These are phyloP conservation scores for Aspergillus cristatus DNA, from an alignment of 495 filamentous ascomycete genomes.

Conservation along the genomic window DNA sequence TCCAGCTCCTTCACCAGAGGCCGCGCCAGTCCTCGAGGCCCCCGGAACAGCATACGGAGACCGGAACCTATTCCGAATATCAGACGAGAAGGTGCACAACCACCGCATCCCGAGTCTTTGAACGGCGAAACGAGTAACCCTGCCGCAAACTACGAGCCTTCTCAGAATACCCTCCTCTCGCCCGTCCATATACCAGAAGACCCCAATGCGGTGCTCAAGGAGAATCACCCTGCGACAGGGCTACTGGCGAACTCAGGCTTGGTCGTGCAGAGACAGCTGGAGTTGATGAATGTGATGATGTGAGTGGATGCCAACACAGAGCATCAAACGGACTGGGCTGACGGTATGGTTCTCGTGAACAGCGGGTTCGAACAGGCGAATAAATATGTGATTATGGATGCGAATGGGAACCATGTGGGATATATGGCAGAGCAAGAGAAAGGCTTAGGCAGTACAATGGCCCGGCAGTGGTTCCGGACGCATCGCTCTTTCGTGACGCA, in stretches of 20 bases:
- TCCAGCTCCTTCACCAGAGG: constrained; percentile 23
- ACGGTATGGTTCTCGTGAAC: no score
- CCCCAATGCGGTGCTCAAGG: constrained; percentile 51
- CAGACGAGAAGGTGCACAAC: constrained; percentile 4
- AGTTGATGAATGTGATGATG: constrained; percentile 63
- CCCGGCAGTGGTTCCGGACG: constrained; percentile 55
- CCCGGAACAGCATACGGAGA: constrained; percentile 24
- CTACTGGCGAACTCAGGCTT: constrained; percentile 55
- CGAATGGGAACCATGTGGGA: constrained; percentile 57
- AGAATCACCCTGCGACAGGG: constrained; percentile 48
- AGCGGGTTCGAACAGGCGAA: constrained; percentile 67
- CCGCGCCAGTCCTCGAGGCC: constrained; percentile 17
- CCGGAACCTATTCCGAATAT: constrained; percentile 11
- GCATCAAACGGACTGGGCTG: no score
- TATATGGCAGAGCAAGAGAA: constrained; percentile 61
- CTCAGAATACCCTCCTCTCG: constrained; percentile 39
- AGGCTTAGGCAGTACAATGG: constrained; percentile 48
- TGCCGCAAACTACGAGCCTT: constrained; percentile 25
- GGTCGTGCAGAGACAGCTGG: constrained; percentile 57
- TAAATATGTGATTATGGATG: constrained; percentile 63
- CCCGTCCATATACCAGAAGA: constrained; percentile 55
- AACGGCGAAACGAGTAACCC: constrained; percentile 8
- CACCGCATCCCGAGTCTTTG: constrained; percentile 4
- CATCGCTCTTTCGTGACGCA: constrained; percentile 62
- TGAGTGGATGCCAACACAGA: constrained; percentile 16